A percentile compares a stretch with the other conserved stretches of the same genome.
phyloP scores from a whole-genome alignment of 2,329 filamentous ascomycete genomes.

The Corniculantispora saksenae region DNA sequence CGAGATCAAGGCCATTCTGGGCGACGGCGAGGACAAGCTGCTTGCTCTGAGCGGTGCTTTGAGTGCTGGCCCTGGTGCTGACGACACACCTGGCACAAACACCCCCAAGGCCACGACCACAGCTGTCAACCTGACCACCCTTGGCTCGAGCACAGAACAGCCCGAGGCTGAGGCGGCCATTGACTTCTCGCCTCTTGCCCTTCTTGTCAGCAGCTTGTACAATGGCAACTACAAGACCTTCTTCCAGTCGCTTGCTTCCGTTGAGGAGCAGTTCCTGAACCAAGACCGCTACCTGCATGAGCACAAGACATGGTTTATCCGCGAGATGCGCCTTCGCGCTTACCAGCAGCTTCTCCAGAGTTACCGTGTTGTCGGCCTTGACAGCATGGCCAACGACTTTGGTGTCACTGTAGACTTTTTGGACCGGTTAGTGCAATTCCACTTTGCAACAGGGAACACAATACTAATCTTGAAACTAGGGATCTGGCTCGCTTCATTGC shows the following conservation, averaged over 20 bases:
- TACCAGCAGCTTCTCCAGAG: slow-evolving; percentile 98
- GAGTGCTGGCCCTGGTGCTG: slow-evolving; percentile 78
- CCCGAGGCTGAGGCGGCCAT: slow-evolving; percentile 78
- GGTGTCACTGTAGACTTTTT: slow-evolving; percentile 95
- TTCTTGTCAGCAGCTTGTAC: slow-evolving; percentile 89
- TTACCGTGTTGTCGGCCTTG: slow-evolving; percentile 93
- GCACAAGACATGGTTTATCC: slow-evolving; percentile 95
- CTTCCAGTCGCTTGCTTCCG: slow-evolving; percentile 83
- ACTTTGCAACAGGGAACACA: neutral
- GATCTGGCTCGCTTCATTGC: slow-evolving; percentile 98
- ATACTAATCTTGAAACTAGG: slow-evolving; percentile 44
- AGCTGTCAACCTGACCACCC: slow-evolving; percentile 83
- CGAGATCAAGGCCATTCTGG: slow-evolving; percentile 96
- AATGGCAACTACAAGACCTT: slow-evolving; percentile 91
- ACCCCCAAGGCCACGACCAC: slow-evolving; percentile 56
- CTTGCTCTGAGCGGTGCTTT: slow-evolving; percentile 77
- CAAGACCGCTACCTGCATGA: slow-evolving; percentile 95
- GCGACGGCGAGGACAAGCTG: slow-evolving; percentile 84
- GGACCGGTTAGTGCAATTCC: slow-evolving; percentile 68
- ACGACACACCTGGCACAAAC: slow-evolving; percentile 70
- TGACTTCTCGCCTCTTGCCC: slow-evolving; percentile 85
- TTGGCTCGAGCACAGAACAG: slow-evolving; percentile 71
- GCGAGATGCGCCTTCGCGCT: slow-evolving; percentile 94
- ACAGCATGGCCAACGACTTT: slow-evolving; percentile 96
- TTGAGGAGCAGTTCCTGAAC: slow-evolving; percentile 91